These are phyloP conservation scores for Tagetes erecta DNA, from an alignment of 129 eudicot genomes.

Conservation along the genomic window DNA sequence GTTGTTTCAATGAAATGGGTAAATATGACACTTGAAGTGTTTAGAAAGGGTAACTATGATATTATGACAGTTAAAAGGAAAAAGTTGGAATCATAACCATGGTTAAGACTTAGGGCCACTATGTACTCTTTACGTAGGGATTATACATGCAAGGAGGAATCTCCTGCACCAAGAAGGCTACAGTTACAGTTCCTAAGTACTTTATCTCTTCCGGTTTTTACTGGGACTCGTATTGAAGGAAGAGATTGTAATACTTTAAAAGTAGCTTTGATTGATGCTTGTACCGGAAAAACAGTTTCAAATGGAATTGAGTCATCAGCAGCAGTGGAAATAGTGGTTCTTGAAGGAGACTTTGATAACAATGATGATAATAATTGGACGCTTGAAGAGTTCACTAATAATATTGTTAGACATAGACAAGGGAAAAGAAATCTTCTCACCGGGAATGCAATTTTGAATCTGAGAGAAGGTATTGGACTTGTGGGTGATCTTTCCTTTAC, in stretches of 20 bases:
- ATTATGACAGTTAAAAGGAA: slow-evolving; percentile 1
- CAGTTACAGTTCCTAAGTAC: slow-evolving; percentile 57
- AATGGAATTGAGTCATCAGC: slow-evolving; percentile 60
- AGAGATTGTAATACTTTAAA: slow-evolving; percentile 61
- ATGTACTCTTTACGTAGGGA: slow-evolving; percentile 46
- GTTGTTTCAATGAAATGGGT: not conserved
- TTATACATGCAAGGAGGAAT: slow-evolving; percentile 44
- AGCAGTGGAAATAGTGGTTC: slow-evolving; percentile 83
- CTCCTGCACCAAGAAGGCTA: slow-evolving; percentile 64
- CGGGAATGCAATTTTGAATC: slow-evolving; percentile 58
- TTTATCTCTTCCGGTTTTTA: slow-evolving; percentile 84
- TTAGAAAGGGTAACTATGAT: not conserved
- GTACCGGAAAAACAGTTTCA: slow-evolving; percentile 61
- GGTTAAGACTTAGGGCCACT: slow-evolving; percentile 25
- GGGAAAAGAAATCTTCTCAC: slow-evolving; percentile 81
- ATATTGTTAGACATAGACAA: slow-evolving; percentile 73
- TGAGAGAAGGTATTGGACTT: slow-evolving; percentile 65
- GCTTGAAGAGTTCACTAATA: slow-evolving; percentile 63
- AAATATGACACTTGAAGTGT: not conserved
- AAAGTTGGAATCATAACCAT: not conserved
- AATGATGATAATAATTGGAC: slow-evolving; percentile 66
- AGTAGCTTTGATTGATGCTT: slow-evolving; percentile 69
- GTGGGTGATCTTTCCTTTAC: slow-evolving; percentile 77
- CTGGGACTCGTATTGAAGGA: slow-evolving; percentile 94
- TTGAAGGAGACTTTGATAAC: slow-evolving; percentile 93